Evolutionary conservation across 23 red algal species (phyloP), one percentile per base, ranked within the genome.

Genomic region (Chondrus crispus): DNA sequence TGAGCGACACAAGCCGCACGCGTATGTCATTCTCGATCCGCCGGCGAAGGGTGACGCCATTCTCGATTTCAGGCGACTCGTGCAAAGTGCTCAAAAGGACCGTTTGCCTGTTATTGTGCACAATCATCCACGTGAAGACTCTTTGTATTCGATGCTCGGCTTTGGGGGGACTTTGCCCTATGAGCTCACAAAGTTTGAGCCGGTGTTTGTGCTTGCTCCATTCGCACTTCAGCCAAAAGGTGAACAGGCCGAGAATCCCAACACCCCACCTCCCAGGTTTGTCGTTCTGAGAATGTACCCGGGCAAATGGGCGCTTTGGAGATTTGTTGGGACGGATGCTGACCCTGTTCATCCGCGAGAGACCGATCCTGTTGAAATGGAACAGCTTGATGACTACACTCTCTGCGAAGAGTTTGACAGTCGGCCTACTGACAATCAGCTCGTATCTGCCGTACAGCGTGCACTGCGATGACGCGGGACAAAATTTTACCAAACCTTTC

Each of bases 61-160:
- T 45, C 68, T 89, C 77, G 63, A 89, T 30, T 73, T 89, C 10
- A 60, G 85, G 41, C 24, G 35, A 62, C 46, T 89, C n/a, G 24
- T 89, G 69, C 66, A 55, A 6, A 66, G 69, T 47, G 69, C 69
- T 19, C 66, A 58, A 52, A 47, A 13, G 45, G 35, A 66, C 26
- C 68, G 68, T 12, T 46, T 69, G 3, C 85, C 63, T 8, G 85
- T 89, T 4, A 49, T 89, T 12, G 72, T 89, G 40, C 66, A 75
- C 24, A 89, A 89, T 50, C 85, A 89, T n/a, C 85, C 85, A 3
- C 40, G 85, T 46, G 68, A 76, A 5, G 85, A 89, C 60, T 51
- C 66, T 41, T 33, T 89, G 18, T 89, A 89, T 66, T 45, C 39
- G 54, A 29, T 89, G 70, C 68, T 89, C 39, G 85, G 85, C 2